Percentiles rank a stretch among this genome's conserved stretches.
Evolutionary conservation across 2,329 filamentous ascomycete genomes (phyloP).

Genomic region (Helotiales sp.): DNA sequence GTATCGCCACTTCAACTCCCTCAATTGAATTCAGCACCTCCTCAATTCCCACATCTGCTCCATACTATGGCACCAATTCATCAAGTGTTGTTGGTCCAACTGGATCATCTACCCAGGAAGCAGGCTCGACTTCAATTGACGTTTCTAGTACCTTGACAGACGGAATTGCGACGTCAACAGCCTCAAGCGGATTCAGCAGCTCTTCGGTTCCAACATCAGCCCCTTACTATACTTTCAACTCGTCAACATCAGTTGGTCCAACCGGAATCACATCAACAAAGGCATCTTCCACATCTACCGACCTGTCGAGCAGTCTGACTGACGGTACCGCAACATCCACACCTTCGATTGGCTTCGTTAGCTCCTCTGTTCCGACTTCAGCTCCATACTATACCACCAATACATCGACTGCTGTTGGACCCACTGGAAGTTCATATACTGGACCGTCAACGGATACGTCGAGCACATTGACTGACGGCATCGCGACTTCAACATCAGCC

Average conservation of each 20-base stretch:
- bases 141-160: background rate
- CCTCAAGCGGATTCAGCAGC: background rate
- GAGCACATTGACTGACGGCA: slow-evolving; percentile 1
- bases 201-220: background rate
- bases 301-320: background rate
- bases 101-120: background rate
- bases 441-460: background rate
- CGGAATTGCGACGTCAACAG: background rate
- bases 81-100: background rate
- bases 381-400: slow-evolving; percentile 20
- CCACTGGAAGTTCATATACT: background rate
- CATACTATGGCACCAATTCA: background rate
- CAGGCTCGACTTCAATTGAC: background rate
- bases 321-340: background rate
- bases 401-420: slow-evolving; percentile 2
- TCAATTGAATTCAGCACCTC: background rate
- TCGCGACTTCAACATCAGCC: background rate
- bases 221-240: background rate
- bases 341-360: background rate
- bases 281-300: background rate
- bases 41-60: background rate
- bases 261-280: background rate
- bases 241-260: background rate
- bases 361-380: slow-evolving; percentile 7
- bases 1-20: background rate